Evolutionary conservation across 805 yeast genomes (phyloP), one percentile per base, ranked within the genome.

Genomic region (Wickerhamiella slavikovae): DNA sequence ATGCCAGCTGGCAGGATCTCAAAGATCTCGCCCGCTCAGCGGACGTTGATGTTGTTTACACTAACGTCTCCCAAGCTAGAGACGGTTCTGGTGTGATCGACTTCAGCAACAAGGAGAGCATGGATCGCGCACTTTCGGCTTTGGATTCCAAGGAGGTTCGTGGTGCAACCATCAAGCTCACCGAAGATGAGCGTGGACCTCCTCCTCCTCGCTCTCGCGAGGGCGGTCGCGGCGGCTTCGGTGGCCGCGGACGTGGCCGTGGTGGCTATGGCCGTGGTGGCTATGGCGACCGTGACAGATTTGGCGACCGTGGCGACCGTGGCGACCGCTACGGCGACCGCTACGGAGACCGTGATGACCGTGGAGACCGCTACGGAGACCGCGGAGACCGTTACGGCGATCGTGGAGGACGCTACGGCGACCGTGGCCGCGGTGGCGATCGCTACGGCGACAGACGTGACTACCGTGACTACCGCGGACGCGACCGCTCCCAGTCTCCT

Each of bases 91-190:
- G 55, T 32, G 37, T 89, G 60, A 96, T 96, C 4, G 91, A 89
- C 51, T 89, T 89, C 51, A 76, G 92, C 22, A 72, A 85, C 20
- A 70, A 92, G 15, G 93, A 78, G 34, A 98, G 89, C 48, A 82
- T 96, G 8, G 71, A 83, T 8, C 55, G 70, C 45, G 93, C 85
- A n/a, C 85, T 89, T 14, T 66, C 66, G 30, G 65, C 66, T 34
- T 58, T 89, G 42, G 82, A 80, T 48, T 93, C 37, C 40, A 59
- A 68, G 37, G 85, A 72, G 36, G 71, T 68, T 61, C 66, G 67
- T 49, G 93, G 82, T 41, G 50, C 66, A 30, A 57, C 60, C 29
- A 58, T 82, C 31, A 51, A 65, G 28, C 76, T 82, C 31, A 79
- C 71, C 59, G 78, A 70, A 56, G 94, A 80, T 45, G 64, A 45